A percentile compares a stretch with the other conserved stretches of the same genome.
phyloP scores from a whole-genome alignment of 768 basidiomycete genomes.

The Myochromella boudieri region DNA sequence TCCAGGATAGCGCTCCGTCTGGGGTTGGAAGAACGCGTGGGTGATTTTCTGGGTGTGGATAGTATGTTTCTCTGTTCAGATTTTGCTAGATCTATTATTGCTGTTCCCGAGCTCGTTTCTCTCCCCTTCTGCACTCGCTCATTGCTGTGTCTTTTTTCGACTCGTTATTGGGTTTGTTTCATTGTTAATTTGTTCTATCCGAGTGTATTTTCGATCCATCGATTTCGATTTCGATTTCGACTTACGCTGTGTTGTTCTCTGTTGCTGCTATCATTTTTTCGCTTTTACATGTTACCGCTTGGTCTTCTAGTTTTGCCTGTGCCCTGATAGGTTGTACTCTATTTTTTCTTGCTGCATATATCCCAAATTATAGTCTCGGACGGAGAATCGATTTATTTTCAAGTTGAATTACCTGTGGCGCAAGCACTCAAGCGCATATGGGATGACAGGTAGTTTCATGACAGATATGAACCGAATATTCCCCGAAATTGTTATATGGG shows the following conservation, averaged over 20 bases:
- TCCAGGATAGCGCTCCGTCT: background rate
- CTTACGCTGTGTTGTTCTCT: slow-evolving; percentile 3
- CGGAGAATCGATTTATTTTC: slow-evolving; percentile 16
- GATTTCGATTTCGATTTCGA: background rate
- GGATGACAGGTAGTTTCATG: slow-evolving; percentile 31
- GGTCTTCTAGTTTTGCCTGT: background rate
- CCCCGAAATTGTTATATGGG: slow-evolving; percentile 32
- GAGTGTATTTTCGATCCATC: background rate
- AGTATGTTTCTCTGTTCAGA: background rate
- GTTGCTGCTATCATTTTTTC: slow-evolving; percentile 6
- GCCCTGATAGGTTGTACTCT: slow-evolving; percentile 15
- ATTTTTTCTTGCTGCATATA: slow-evolving; percentile 20
- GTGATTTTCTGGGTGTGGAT: background rate
- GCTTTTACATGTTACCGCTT: background rate
- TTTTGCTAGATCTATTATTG: too few species aligned
- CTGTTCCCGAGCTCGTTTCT: slow-evolving; percentile 10
- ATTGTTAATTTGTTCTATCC: too few species aligned
- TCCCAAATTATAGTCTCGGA: slow-evolving; percentile 21
- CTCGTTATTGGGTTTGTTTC: too few species aligned
- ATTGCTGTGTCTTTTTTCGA: too few species aligned
- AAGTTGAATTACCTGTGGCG: too few species aligned
- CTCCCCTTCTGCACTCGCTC: background rate
- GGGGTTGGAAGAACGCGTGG: too few species aligned
- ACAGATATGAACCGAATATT: slow-evolving; percentile 36
- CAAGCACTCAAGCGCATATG: slow-evolving; percentile 24